Evolutionary conservation across 305 asterid genomes (phyloP), one percentile per base, ranked within the genome.

Genomic region (Petunia hybrid): DNA sequence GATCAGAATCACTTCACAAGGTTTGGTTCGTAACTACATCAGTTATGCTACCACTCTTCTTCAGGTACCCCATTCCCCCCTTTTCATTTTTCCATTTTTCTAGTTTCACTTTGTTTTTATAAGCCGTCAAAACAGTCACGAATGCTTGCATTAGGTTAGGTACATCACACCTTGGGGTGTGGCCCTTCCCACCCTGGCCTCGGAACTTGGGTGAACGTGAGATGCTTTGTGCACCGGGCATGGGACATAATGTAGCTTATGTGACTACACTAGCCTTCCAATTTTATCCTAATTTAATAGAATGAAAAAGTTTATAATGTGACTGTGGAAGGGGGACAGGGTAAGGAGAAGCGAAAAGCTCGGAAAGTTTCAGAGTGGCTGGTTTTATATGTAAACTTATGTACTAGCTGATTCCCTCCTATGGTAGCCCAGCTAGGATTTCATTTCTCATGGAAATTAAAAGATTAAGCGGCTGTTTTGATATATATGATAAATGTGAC

Each of bases 1-100:
- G 94, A 93, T 94, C 90, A 96, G 98, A 51, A 92, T 94, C 81
- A 94, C 98, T 43, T 91, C 97, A 9, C 96, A 91, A 81, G 98
- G 98, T 43, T 69, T 91, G 85, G 94, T 93, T 57, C 93, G 97
- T 31, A 94, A 89, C 86, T 94, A 93, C 89, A 87, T 93, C 90
- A 94, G 84, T 85, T 94, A 94, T 80, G 97, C 97, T 53, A 85
- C 93, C 77, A 91, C 86, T 40, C 97, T 94, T 68, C 94, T 94
- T 82, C 98, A 92, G 97, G 97, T 92, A 31, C 51, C 3, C 56
- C 38, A 39, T 16, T 43, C 13, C n/a, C 38, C 10, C n/a, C 45
- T 76, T 48, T 5, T 78, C 6, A 42, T 8, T 57, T 8, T 59
- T 6, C 9, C 12, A 31, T 60, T 42, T 42, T 45, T 12, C 7